phyloP scores from a whole-genome alignment of 352 stramenopile species.

The Achlya hypogyna region DNA sequence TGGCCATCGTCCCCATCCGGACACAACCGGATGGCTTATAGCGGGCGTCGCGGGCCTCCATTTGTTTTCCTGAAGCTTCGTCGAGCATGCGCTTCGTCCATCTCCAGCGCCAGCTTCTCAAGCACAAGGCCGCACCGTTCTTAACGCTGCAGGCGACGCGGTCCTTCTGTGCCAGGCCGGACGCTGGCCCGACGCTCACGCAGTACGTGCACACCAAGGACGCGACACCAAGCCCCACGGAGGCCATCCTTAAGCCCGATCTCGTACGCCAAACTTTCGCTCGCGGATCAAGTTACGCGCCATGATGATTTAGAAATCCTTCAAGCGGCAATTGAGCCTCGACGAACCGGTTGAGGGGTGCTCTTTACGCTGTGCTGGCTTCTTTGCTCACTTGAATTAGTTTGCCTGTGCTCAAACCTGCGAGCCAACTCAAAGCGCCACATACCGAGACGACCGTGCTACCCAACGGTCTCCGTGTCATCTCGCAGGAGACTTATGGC shows the following conservation, averaged over 20 bases:
- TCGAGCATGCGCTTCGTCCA: neutral
- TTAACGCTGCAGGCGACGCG: neutral
- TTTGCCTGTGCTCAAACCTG: slow-evolving; percentile 72
- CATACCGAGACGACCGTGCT: slow-evolving; percentile 90
- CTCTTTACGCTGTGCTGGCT: too few relatives aligned
- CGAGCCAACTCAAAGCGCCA: slow-evolving; percentile 73
- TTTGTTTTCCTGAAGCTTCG: slow-evolving; percentile 7
- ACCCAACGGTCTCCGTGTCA: slow-evolving; percentile 90
- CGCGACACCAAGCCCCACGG: neutral
- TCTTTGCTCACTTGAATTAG: too few relatives aligned
- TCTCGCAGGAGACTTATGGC: slow-evolving; percentile 95
- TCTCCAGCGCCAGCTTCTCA: neutral
- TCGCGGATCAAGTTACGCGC: neutral
- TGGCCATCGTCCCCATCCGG: neutral
- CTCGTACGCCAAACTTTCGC: neutral
- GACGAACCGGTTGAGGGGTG: slow-evolving; percentile 17
- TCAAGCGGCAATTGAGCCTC: slow-evolving; percentile 10
- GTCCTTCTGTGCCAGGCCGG: neutral
- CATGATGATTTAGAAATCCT: neutral
- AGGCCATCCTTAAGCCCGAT: slow-evolving; percentile 18
- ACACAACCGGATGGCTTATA: neutral
- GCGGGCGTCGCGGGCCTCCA: neutral
- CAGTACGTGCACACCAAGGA: slow-evolving; percentile 18
- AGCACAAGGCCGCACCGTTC: neutral
- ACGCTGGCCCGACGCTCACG: neutral